Evolutionary conservation across 2,329 filamentous ascomycete species (phyloP), one percentile per base, ranked within the genome.

Genomic region (Fusarium papillatum): DNA sequence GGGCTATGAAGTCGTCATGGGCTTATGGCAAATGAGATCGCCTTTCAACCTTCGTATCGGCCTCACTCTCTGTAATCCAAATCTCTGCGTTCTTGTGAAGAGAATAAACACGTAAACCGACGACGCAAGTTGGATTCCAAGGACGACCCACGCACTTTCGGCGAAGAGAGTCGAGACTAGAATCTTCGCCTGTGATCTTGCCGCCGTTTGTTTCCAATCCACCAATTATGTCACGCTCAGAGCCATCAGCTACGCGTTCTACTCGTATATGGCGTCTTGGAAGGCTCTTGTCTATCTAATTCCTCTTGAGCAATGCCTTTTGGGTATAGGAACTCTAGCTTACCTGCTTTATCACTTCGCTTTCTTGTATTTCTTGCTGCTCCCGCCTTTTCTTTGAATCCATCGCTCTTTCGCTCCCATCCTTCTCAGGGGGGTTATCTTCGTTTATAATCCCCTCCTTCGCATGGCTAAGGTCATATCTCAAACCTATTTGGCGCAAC

Each of bases 401-500:
- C 13, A 22, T 48, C n/a, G n/a, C 43, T 48, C 43, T 48, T 48
- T 48, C 41, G n/a, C 24, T 24, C 43, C 43, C n/a, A 14, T 24
- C n/a, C 43, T 48, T 48, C 43, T 48, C 11, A 48, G 43, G 43
- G 43, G 43, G 43, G 43, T 48, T 48, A 24, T 48, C 43, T 24
- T 48, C n/a, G 43, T 22, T 48, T 7, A 86, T 77, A 46, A 90
- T 85, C 11, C 89, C 87, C 3, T 89, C 90, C 76, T 91, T 92
- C 17, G 88, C 87, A 75, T 92, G 89, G 0, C 91, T 90, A 19
- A 92, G 85, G 69, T 93, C 91, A 70, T 92, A 92, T 38, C 89
- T 89, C 66, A 90, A 84, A 0, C 90, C 91, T 19, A 90, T 87
- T 65, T 89, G 85, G 3, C 91, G 84, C 4, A 95, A 85, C 80